Evolutionary conservation across 768 basidiomycete genomes (phyloP).

Genomic region (Auriscalpium vulgare): DNA sequence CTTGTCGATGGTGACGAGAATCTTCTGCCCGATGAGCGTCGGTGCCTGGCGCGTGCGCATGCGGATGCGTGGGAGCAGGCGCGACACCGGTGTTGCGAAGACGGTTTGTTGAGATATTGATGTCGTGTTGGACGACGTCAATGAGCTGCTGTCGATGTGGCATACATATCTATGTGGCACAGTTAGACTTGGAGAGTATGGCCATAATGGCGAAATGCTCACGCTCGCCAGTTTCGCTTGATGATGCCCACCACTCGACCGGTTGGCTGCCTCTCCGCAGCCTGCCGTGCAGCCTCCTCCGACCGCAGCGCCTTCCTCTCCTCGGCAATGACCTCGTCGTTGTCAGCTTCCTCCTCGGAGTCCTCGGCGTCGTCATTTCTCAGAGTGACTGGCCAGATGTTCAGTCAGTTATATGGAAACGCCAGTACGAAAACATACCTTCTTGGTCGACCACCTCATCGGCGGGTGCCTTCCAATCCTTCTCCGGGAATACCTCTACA

Average conservation of each 20-base stretch:
- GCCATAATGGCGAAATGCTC: constrained; percentile 26
- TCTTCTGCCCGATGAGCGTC: constrained; percentile 82
- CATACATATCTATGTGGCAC: constrained; percentile 69
- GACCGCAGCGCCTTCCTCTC: constrained; percentile 22
- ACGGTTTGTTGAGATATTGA: constrained; percentile 85
- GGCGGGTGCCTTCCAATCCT: constrained; percentile 86
- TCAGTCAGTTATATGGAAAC: background rate
- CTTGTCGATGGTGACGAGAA: constrained; percentile 89
- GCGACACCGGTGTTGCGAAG: constrained; percentile 89
- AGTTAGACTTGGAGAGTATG: constrained; percentile 1
- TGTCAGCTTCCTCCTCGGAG: constrained; percentile 52
- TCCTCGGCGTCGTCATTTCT: constrained; percentile 85
- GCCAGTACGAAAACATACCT: constrained; percentile 31
- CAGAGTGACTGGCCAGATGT: constrained; percentile 47
- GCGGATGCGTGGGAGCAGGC: constrained; percentile 87
- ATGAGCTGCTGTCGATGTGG: constrained; percentile 85
- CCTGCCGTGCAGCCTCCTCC: constrained; percentile 20
- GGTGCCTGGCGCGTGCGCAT: constrained; percentile 94
- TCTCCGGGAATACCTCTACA: constrained; percentile 79
- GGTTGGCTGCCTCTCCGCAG: constrained; percentile 75
- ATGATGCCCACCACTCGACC: constrained; percentile 87
- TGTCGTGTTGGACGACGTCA: constrained; percentile 68
- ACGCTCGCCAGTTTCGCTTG: constrained; percentile 95
- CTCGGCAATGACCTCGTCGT: constrained; percentile 22
- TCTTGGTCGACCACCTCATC: constrained; percentile 95